phyloP scores from a whole-genome alignment of 768 basidiomycete species.

The Russula earlei region DNA sequence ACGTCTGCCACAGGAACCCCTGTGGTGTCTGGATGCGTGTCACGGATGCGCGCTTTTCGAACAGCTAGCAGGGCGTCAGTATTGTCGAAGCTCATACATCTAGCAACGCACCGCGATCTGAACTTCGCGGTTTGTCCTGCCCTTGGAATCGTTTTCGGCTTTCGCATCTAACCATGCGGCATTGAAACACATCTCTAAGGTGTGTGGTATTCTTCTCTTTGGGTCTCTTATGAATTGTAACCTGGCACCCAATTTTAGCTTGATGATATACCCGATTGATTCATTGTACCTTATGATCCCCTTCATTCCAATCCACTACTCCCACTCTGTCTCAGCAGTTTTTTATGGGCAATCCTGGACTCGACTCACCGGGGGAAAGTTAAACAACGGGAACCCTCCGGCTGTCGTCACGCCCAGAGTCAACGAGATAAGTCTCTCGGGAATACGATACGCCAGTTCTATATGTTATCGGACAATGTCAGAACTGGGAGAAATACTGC shows the following conservation, averaged over 20 bases:
- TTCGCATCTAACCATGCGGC: conserved; percentile 24
- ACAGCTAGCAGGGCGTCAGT: conserved; percentile 28
- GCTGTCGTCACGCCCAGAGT: conserved; percentile 50
- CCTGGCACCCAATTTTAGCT: conserved; percentile 30
- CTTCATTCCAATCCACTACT: conserved; percentile 21
- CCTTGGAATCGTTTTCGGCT: conserved; percentile 42
- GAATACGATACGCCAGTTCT: conserved; percentile 48
- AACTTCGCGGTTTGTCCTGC: conserved; percentile 56
- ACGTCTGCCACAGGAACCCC: conserved; percentile 66
- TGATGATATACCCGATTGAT: background rate
- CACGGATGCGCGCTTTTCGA: conserved; percentile 36
- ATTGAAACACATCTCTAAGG: too few relatives aligned
- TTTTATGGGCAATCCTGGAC: background rate
- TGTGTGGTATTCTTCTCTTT: too few relatives aligned
- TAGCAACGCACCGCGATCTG: conserved; percentile 39
- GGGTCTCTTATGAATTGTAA: too few relatives aligned
- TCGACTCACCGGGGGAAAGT: conserved; percentile 51
- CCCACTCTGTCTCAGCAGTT: background rate
- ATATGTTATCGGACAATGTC: background rate
- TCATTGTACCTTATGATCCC: conserved; percentile 2
- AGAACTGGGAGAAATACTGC: background rate
- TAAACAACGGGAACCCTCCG: conserved; percentile 46
- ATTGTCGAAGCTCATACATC: background rate
- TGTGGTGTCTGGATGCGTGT: conserved; percentile 50
- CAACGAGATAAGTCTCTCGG: too few relatives aligned